Evolutionary conservation across 2,329 filamentous ascomycete species (phyloP).

Genomic region (Penicillium sp.): DNA sequence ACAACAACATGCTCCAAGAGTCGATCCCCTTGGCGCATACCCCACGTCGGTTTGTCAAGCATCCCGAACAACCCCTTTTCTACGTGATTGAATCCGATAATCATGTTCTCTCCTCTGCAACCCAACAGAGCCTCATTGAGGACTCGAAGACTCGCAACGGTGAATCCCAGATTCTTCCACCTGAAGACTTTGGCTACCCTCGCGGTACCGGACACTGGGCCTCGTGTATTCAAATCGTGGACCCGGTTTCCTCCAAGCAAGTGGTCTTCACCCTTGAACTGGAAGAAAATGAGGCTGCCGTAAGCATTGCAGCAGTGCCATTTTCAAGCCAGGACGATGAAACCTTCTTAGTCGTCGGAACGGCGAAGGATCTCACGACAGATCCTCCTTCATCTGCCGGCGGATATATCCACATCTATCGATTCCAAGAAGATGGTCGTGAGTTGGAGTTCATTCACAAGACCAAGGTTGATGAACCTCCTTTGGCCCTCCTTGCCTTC

Average conservation of each 20-base stretch:
- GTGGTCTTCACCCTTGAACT: constrained; percentile 80
- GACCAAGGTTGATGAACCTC: constrained; percentile 86
- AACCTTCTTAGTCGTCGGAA: constrained; percentile 89
- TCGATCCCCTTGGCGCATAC: constrained; percentile 87
- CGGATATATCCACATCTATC: constrained; percentile 90
- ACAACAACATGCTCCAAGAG: constrained; percentile 83
- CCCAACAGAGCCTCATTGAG: constrained; percentile 72
- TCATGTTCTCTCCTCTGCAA: constrained; percentile 81
- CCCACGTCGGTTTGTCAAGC: constrained; percentile 81
- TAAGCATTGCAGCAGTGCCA: constrained; percentile 79
- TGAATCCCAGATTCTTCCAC: constrained; percentile 69
- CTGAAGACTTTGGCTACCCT: constrained; percentile 87
- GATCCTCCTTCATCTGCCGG: constrained; percentile 74
- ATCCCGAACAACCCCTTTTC: constrained; percentile 85
- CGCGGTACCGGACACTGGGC: constrained; percentile 86
- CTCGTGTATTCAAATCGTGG: constrained; percentile 90
- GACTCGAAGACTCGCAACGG: constrained; percentile 73
- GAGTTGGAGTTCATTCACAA: constrained; percentile 95
- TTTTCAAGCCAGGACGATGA: constrained; percentile 91
- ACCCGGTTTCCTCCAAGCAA: constrained; percentile 73
- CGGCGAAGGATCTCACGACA: constrained; percentile 84
- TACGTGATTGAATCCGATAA: constrained; percentile 95
- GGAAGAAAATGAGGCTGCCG: constrained; percentile 86
- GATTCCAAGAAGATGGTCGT: constrained; percentile 83
- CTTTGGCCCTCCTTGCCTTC: constrained; percentile 87